These are phyloP conservation scores for Salix koriyanagi DNA, from an alignment of 345 rosid genomes.

Conservation along the genomic window DNA sequence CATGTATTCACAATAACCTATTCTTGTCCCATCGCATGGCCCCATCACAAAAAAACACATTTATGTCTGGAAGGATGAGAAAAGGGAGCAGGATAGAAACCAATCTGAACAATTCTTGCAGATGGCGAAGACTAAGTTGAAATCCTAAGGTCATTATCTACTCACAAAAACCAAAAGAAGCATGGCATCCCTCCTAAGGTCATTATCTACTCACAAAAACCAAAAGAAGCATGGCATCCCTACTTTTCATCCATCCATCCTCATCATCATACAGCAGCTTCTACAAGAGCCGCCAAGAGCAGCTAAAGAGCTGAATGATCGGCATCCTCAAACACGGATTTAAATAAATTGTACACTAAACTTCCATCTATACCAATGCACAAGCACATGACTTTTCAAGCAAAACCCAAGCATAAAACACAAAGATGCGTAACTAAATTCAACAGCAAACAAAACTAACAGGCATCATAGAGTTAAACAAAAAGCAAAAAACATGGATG, in stretches of 20 bases:
- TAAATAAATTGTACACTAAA: not conserved
- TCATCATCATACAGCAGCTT: not conserved
- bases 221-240: not conserved
- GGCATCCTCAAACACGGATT: not conserved
- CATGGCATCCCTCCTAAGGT: not conserved
- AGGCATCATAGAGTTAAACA: not conserved
- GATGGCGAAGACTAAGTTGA: not conserved
- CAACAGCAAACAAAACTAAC: not conserved
- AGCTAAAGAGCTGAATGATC: not conserved
- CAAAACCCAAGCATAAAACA: not conserved
- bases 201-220: not conserved
- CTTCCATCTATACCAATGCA: not conserved
- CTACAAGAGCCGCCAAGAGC: not conserved
- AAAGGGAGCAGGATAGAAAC: not conserved
- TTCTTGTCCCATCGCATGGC: not conserved
- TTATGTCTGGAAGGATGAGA: not conserved
- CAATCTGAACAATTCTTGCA: not conserved
- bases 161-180: not conserved
- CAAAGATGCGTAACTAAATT: not conserved
- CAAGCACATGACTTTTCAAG: not conserved
- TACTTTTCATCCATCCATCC: not conserved
- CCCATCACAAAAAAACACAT: not conserved
- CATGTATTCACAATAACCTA: not conserved
- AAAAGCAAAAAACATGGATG: not conserved
- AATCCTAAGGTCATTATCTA: not conserved